phyloP scores from a whole-genome alignment of 2,329 filamentous ascomycete species.

The Triangularia setosa region DNA sequence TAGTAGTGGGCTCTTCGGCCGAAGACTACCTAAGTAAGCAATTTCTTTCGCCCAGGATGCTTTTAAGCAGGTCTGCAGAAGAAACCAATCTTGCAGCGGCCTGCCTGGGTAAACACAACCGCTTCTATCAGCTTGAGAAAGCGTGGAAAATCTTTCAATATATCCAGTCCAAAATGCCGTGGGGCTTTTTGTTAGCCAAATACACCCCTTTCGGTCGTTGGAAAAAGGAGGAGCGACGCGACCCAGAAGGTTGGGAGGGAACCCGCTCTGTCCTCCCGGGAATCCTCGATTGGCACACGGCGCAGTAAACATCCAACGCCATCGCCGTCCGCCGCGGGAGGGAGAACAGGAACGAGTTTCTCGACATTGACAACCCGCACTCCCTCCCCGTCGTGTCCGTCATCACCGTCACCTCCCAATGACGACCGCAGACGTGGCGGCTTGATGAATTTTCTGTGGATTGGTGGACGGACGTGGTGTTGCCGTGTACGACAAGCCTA shows the following conservation, averaged over 20 bases:
- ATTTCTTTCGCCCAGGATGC: neutral
- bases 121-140: too few relatives aligned
- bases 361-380: neutral
- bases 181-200: too few relatives aligned
- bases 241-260: too few relatives aligned
- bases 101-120: neutral
- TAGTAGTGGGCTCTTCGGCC: neutral
- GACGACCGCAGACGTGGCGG: too few relatives aligned
- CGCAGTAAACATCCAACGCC: neutral
- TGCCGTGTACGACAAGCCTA: neutral
- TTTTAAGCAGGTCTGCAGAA: neutral
- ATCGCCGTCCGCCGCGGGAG: neutral
- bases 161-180: too few relatives aligned
- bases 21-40: neutral
- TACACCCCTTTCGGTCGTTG: too few relatives aligned
- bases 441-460: neutral
- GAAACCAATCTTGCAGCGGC: neutral
- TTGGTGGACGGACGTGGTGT: neutral
- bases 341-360: neutral
- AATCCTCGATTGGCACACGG: neutral
- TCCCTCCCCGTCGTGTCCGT: neutral
- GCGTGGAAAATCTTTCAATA: too few relatives aligned
- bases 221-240: too few relatives aligned
- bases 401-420: neutral
- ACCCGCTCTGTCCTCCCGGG: too few relatives aligned